Evolutionary conservation across 176 grass and related monocot genomes (phyloP), one percentile per base, ranked within the genome.

Genomic region (Aegilops sharonensis): DNA sequence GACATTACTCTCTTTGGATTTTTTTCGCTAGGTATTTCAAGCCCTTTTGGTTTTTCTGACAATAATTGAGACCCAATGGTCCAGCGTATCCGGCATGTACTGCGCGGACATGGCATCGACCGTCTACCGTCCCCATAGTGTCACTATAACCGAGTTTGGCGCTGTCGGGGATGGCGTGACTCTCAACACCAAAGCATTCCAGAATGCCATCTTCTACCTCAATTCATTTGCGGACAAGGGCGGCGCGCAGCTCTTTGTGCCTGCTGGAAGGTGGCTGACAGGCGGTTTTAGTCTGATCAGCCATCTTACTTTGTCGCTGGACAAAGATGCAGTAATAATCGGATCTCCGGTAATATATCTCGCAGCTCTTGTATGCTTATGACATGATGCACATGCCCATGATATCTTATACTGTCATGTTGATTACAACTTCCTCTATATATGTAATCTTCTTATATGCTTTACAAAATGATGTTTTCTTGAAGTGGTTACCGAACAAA

Each of bases 211-310:
- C 36, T 99, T 96, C 79, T 99, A 99, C 78, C 97, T 99, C 74
- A 92, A 96, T 87, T 99, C 97, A 21, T 99, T 99, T 50, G 92
- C 97, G 0, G 97, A 99, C 88, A 99, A 99, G 79, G 97, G 97
- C 4, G 97, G 97, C 0, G 97, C 97, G 0, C 87, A 96, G 61
- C 89, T 99, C 67, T 99, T 99, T 45, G 97, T 99, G 79, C 97
- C 97, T 57, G 94, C 94, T 48, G 97, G 97, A 72, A 96, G 86
- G 87, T 99, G 97, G 97, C 42, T 99, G 75, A 99, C 97, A 72
- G 94, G 97, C 23, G 91, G 97, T 92, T 99, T 98, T 91, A 83
- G 63, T 86, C 88, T 99, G 63, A 96, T 99, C 78, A 99, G 94
- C 77, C 97, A 96, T 84, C 90, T 99, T 31, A 96, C 97, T 39